phyloP scores from a whole-genome alignment of 73 alveolate species.

The Halteria grandinella region DNA sequence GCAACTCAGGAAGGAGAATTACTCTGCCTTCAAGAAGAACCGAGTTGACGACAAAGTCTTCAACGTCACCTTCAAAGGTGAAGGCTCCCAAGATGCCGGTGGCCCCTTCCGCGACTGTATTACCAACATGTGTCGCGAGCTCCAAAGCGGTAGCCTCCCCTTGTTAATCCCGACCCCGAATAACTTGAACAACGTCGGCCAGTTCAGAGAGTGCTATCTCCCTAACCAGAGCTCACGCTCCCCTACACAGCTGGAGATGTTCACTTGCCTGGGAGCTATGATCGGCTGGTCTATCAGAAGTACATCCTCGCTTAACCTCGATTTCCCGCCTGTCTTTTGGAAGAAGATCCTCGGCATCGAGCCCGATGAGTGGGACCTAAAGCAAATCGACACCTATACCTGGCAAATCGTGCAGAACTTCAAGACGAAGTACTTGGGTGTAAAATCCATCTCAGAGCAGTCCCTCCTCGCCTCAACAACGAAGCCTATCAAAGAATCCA shows the following conservation, averaged over 20 bases:
- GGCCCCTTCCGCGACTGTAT: constrained; percentile 86
- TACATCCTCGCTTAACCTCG: constrained; percentile 67
- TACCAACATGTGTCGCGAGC: constrained; percentile 73
- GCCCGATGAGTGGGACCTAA: constrained; percentile 63
- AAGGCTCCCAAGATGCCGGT: constrained; percentile 81
- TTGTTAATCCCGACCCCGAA: constrained; percentile 76
- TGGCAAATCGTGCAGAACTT: constrained; percentile 78
- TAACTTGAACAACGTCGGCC: constrained; percentile 69
- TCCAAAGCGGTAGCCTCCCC: constrained; percentile 63
- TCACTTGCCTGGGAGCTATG: constrained; percentile 63
- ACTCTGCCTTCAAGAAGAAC: constrained; percentile 12
- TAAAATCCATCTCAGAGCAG: no score
- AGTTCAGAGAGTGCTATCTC: constrained; percentile 73
- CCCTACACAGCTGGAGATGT: constrained; percentile 71
- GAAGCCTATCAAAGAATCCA: no score
- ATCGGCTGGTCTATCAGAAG: constrained; percentile 79
- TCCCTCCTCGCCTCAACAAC: no score
- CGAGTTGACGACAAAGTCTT: constrained; percentile 61
- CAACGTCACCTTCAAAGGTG: constrained; percentile 69
- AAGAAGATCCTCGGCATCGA: constrained; percentile 69
- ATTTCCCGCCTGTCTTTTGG: constrained; percentile 79
- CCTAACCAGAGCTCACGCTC: constrained; percentile 73
- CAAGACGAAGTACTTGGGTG: constrained; percentile 35
- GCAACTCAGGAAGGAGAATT: constrained; percentile 6
- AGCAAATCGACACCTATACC: constrained; percentile 74